phyloP scores from a whole-genome alignment of 139 green algal species.

The Nannochloris sp. region DNA sequence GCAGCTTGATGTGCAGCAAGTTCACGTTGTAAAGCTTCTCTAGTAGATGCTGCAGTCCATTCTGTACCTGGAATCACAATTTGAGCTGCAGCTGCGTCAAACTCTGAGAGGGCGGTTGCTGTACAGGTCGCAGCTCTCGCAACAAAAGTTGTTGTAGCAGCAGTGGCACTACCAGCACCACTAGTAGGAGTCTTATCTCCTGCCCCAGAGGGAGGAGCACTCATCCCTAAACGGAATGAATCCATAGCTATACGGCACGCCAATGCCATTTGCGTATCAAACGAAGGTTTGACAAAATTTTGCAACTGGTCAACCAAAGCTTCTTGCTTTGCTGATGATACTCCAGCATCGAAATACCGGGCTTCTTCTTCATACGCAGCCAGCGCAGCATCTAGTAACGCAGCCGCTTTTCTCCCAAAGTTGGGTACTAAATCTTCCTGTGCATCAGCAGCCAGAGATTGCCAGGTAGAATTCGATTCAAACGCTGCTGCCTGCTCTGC shows the following conservation, averaged over 20 bases:
- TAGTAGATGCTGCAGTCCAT: constrained; percentile 14
- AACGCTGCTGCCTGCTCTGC: constrained; percentile 59
- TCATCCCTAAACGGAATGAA: constrained; percentile 16
- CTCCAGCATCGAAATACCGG: constrained; percentile 73
- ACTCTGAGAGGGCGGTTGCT: constrained; percentile 19
- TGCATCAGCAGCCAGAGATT: constrained; percentile 32
- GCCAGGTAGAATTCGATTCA: constrained; percentile 49
- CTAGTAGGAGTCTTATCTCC: constrained; percentile 5
- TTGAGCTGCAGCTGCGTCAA: constrained; percentile 15
- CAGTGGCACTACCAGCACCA: not conserved
- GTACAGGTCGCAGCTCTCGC: constrained; percentile 4
- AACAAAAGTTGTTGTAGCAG: constrained; percentile 10
- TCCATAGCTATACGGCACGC: constrained; percentile 30
- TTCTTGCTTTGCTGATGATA: constrained; percentile 50
- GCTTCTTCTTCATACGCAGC: constrained; percentile 81
- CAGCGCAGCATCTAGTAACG: constrained; percentile 37
- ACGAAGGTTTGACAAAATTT: constrained; percentile 31
- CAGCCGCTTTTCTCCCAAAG: constrained; percentile 45
- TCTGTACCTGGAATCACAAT: constrained; percentile 15
- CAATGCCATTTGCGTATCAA: constrained; percentile 46
- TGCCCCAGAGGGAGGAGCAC: constrained; percentile 2
- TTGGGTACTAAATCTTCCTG: constrained; percentile 33
- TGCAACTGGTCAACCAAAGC: constrained; percentile 55
- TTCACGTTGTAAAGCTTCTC: not conserved
- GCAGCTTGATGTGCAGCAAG: not conserved